Base-by-base conservation (phyloP, 495 filamentous ascomycete genomes). In the Talaromyces proteolyticus region DNA sequence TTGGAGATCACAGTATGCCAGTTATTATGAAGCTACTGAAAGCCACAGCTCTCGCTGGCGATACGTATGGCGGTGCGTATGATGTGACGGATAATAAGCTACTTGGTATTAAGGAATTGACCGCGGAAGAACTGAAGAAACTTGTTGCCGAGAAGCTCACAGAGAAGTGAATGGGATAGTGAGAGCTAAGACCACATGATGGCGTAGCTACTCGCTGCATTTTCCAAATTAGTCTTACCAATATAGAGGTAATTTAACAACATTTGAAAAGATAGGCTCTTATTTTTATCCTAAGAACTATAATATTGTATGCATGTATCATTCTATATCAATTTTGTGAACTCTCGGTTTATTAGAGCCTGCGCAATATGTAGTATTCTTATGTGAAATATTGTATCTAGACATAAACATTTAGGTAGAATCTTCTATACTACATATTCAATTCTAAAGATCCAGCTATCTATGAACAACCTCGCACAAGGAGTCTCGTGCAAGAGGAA, bases 31-130 rank as follows among this genome's bases (percentile, higher is more conserved):
- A 41, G 16, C 5, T 41, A 16, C 3, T 41, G 38, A 41, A 2
- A 17, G 38, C 10, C 18, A 41, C 38, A 20, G 38, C 38, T 16
- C 38, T 41, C 16, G 38, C 38, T 10, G 38, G 38, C 8, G 38
- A 41, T 41, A 41, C 6, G 2, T 41, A 41, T 41, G 38, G 38
- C 38, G 38, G n/a, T 17, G 38, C 38, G 18, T 41, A 41, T 41
- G 38, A 41, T 41, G 38, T 41, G 38, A 41, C 38, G 38, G 38
- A 45, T 19, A 77, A 77, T 56, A 60, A 66, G 24, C 42, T 72
- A 22, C 53, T 77, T 16, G 74, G 70, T 10, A 45, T 74, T 22
- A 53, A 57, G 52, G 21, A 41, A 14, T 44, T 70, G 50, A 63
- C 53, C 17, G 56, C 65, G 29, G 61, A 49, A n/a, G 59, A 66